Conservation (phyloP, 2,329 filamentous ascomycete genomes). For the Colletotrichum horii region DNA sequence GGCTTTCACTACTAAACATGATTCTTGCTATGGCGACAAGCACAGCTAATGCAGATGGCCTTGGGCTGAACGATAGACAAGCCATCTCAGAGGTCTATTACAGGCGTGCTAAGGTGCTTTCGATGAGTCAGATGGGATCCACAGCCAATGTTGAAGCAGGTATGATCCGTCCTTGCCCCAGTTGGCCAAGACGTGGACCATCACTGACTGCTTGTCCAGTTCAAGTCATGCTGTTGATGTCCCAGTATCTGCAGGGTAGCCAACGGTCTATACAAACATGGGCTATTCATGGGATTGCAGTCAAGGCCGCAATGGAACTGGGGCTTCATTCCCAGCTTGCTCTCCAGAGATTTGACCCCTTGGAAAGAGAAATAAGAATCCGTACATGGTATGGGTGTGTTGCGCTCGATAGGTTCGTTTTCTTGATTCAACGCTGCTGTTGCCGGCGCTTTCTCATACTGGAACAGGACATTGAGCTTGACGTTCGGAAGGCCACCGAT, state of each 20-base stretch:
- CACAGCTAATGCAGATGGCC: constrained; percentile 30
- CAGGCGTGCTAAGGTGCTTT: constrained; percentile 46
- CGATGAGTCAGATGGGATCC: constrained; percentile 42
- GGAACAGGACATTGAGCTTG: constrained; percentile 49
- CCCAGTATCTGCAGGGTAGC: constrained; percentile 59
- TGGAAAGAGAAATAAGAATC: constrained; percentile 52
- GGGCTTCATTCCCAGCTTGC: constrained; percentile 53
- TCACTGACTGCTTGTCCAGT: constrained; percentile 33
- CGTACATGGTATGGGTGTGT: constrained; percentile 56
- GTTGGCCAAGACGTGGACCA: neutral
- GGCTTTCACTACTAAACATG: constrained; percentile 56
- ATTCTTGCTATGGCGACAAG: constrained; percentile 52
- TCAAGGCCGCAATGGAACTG: constrained; percentile 55
- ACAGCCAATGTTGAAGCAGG: constrained; percentile 50
- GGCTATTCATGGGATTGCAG: constrained; percentile 57
- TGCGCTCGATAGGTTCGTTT: constrained; percentile 45
- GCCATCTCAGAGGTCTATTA: constrained; percentile 50
- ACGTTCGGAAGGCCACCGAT: constrained; percentile 53
- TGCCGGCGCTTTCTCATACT: no score
- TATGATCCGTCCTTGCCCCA: constrained; percentile 15
- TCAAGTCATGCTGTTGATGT: constrained; percentile 52
- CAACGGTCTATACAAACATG: constrained; percentile 58
- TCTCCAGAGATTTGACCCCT: constrained; percentile 35
- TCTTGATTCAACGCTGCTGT: neutral
- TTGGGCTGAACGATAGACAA: constrained; percentile 38